A percentile compares a stretch with the other conserved stretches of the same genome.
phyloP scores from a whole-genome alignment of 139 green algal genomes.

The Coelastrella sp. region DNA sequence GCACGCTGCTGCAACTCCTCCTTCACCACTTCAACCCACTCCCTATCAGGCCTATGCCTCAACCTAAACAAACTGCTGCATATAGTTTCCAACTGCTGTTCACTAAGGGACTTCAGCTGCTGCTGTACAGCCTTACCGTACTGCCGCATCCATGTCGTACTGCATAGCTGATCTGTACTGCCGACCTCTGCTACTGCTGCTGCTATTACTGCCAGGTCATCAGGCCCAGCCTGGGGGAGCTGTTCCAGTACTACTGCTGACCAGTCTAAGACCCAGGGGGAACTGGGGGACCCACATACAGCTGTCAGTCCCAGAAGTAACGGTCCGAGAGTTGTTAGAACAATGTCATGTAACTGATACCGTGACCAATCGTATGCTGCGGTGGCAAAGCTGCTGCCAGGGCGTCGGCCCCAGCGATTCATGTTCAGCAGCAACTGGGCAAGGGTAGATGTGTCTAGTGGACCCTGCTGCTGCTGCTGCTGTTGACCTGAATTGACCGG shows the following conservation, averaged over 20 bases:
- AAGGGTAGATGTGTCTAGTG: neutral
- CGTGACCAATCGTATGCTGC: conserved; percentile 36
- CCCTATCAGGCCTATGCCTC: neutral
- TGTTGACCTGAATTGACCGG: too few relatives aligned
- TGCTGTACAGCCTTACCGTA: conserved; percentile 2
- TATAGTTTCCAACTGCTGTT: conserved; percentile 18
- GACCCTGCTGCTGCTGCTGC: conserved; percentile 32
- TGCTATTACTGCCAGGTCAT: neutral
- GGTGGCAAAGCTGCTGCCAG: neutral
- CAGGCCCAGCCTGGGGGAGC: neutral
- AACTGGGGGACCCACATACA: neutral
- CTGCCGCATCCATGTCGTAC: conserved; percentile 3
- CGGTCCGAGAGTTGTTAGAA: conserved; percentile 16
- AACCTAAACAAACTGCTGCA: neutral
- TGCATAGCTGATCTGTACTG: neutral
- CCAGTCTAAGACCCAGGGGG: conserved; percentile 33
- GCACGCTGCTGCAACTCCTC: neutral
- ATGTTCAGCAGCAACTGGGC: conserved; percentile 14
- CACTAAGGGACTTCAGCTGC: neutral
- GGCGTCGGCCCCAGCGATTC: conserved; percentile 6
- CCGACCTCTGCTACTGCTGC: neutral
- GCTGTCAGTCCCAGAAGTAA: neutral
- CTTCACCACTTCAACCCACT: neutral
- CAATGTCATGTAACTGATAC: neutral
- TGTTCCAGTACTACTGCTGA: neutral